Evolutionary conservation across 805 yeast genomes (phyloP), one percentile per base, ranked within the genome.

Genomic region (Saccharomycopsis sp.): DNA sequence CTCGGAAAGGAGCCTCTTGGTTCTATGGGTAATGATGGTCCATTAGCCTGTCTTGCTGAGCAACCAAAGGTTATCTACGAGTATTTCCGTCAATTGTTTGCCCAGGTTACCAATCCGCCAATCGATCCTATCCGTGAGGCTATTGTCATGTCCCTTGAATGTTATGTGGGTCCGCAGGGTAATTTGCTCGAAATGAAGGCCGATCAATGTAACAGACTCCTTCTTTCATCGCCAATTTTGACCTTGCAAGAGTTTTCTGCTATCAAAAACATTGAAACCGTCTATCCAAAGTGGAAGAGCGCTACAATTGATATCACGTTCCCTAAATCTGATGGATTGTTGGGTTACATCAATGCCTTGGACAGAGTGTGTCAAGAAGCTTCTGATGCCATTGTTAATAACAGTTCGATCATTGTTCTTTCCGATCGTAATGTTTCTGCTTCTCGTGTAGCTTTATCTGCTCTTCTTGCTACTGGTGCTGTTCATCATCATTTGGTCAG

Each of bases 81-180:
- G 69, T 93, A 93, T 75, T 94, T 93, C 79, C 85, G 96, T 68
- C 96, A 93, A 73, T 80, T 93, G 69, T 93, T 93, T 75, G 99
- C 99, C 20, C 99, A 93, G 75, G 99, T 93, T 58, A 93, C 99
- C 35, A 93, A 93, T 75, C 99, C 99, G 59, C 98, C 99, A 55
- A 94, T 93, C 70, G 99, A 93, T 72, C 98, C 99, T 56, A 94
- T 93, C 67, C 86, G 98, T 72, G 99, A 93, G 76, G 86, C 86
- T 60, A 89, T 93, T 66, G 98, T 94, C 69, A 93, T 93, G 99
- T 89, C 97, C 12, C 80, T 94, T 65, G 97, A 93, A 72, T 93
- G 99, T 75, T 90, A 88, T 73, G 85, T 93, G 68, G 99, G 99
- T 58, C 98, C 98, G n/a, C 98, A 94, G 73, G 98, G 97, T 59